Conservation (phyloP, 768 basidiomycete genomes). For the Grammothele lineata region DNA sequence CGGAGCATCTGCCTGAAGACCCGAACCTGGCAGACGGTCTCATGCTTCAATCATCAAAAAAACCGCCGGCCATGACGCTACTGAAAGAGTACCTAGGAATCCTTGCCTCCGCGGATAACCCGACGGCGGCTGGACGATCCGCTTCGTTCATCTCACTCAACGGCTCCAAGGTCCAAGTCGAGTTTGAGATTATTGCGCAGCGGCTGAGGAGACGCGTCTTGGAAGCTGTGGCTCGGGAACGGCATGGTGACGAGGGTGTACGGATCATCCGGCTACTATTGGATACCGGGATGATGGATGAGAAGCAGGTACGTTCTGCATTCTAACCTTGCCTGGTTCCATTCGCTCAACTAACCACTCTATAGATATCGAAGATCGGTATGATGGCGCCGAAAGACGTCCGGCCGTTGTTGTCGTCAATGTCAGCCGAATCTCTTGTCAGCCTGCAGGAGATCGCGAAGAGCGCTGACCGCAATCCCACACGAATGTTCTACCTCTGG, state of each 20-base stretch:
- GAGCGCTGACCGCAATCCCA: conserved; percentile 84
- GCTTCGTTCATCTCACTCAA: conserved; percentile 68
- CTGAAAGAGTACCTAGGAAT: conserved; percentile 82
- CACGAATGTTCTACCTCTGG: conserved; percentile 92
- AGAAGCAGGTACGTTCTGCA: conserved; percentile 66
- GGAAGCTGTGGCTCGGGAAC: conserved; percentile 76
- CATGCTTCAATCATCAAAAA: conserved; percentile 49
- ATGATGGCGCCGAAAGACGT: conserved; percentile 92
- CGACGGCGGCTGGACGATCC: conserved; percentile 64
- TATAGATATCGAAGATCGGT: conserved; percentile 84
- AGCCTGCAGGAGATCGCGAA: conserved; percentile 92
- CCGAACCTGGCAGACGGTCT: conserved; percentile 62
- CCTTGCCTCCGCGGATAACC: conserved; percentile 79
- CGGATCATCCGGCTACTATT: conserved; percentile 76
- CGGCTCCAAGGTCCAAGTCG: conserved; percentile 72
- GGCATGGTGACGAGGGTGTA: conserved; percentile 79
- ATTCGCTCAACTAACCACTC: background rate
- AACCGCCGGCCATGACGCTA: conserved; percentile 48
- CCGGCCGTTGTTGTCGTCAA: conserved; percentile 70
- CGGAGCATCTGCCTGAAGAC: conserved; percentile 59
- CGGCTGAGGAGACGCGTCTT: conserved; percentile 67
- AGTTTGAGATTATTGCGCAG: conserved; percentile 69
- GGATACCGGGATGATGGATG: conserved; percentile 88
- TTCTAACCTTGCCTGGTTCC: background rate
- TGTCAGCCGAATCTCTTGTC: conserved; percentile 79